A percentile compares a stretch with the other conserved stretches of the same genome.
Evolutionary conservation across 2,329 filamentous ascomycete genomes (phyloP).

Genomic region (Aspergillus novofumigatus): DNA sequence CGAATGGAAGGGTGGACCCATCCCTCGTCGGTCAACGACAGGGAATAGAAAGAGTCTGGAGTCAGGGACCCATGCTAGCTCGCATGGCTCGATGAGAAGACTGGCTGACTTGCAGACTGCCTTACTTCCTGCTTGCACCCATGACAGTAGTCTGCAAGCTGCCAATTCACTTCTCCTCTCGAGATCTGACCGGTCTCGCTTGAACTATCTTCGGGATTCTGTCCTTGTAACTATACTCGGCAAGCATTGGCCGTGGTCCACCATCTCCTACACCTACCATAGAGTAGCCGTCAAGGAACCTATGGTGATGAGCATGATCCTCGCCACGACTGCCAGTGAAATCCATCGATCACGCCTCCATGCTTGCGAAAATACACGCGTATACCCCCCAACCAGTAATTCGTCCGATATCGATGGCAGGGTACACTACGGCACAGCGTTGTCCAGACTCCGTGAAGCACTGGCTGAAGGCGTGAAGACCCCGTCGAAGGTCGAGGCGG

Average conservation of each 20-base stretch:
- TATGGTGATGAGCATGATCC: conserved; percentile 29
- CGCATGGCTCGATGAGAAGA: not conserved
- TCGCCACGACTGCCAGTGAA: conserved; percentile 22
- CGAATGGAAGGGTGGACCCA: conserved; percentile 24
- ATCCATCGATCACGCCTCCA: conserved; percentile 18
- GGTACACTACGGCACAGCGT: conserved; percentile 22
- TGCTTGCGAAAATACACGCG: conserved; percentile 9
- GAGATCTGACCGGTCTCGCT: conserved; percentile 19
- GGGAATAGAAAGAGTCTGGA: conserved; percentile 2
- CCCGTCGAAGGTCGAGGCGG: conserved; percentile 20
- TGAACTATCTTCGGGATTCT: conserved; percentile 21
- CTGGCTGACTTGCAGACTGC: not conserved
- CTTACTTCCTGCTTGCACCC: conserved; percentile 9
- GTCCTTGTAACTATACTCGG: conserved; percentile 23
- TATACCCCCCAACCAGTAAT: conserved; percentile 3
- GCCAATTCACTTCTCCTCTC: conserved; percentile 21
- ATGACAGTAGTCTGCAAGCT: conserved; percentile 12
- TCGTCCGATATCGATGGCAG: conserved; percentile 17
- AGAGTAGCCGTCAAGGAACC: conserved; percentile 22
- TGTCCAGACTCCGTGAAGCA: conserved; percentile 20
- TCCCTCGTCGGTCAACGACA: conserved; percentile 12
- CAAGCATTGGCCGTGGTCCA: conserved; percentile 27
- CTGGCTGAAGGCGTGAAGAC: conserved; percentile 22
- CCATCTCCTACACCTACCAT: conserved; percentile 23
- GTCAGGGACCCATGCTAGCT: not conserved